Base-by-base conservation (phyloP, 306 rosid genomes). In the Senna tora region DNA sequence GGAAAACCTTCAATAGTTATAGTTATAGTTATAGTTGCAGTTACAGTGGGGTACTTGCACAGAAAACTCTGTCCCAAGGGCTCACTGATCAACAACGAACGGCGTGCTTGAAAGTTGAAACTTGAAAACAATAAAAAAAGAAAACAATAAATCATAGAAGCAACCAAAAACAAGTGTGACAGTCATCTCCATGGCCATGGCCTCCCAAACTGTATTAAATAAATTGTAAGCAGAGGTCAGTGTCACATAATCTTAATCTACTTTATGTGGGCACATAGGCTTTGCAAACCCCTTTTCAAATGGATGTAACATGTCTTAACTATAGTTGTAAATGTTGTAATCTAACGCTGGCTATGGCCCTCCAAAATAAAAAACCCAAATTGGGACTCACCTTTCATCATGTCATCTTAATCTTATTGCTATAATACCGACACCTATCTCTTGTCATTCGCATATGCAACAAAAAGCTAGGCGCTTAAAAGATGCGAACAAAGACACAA, bases 401-500 rank as follows among this genome's bases (percentile, higher is more conserved):
- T 25, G 3, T 1, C 30, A 4, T 47, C 53, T 47, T n/a, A 13
- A 45, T 45, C 50, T 2, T 45, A 0, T 45, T 45, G 17, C 50
- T 15, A 14, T 14, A 45, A 45, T 45, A 45, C 50, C 19, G 20
- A 47, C 53, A 47, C 20, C 11, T 15, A 47, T 15, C 7, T 47
- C 53, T 15, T n/a, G 53, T 20, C 20, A 47, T n/a, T 47, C 1
- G 20, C 20, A 47, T 47, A 47, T 15, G 53, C 68, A 80, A 77
- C 61, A 66, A 75, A 68, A 65, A 69, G 76, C 75, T 54, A 62
- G 64, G 75, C 75, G 43, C 73, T 5, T 55, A 1, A 9, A 17
- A 75, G 73, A 75, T 45, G 12, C 50, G 1, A 63, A 67, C 73
- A 75, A 75, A 30, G 50, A 32, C 46, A 11, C 3, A 39, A 15